These are phyloP conservation scores for Colletotrichum gigasporum DNA, from an alignment of 2,329 filamentous ascomycete species.

Conservation along the genomic window DNA sequence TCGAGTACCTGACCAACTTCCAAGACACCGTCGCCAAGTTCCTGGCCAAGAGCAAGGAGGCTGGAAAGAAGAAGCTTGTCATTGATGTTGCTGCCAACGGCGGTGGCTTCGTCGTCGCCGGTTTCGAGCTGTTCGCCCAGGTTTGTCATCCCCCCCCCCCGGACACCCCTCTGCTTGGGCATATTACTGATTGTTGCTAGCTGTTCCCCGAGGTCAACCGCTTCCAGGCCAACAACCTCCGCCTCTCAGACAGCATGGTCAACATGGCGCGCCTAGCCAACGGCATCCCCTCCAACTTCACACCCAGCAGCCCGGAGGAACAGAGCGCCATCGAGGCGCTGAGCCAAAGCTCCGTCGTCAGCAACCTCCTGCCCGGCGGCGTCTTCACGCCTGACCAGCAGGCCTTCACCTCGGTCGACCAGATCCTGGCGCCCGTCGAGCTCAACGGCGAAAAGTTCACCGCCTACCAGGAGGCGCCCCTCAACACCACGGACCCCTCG, in stretches of 20 bases:
- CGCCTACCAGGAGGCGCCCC: conserved; percentile 52
- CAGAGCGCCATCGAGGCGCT: conserved; percentile 55
- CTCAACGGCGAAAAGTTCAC: conserved; percentile 60
- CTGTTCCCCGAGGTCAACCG: conserved; percentile 61
- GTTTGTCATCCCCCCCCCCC: conserved; percentile 52
- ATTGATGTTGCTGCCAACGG: conserved; percentile 67
- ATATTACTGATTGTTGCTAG: conserved; percentile 11
- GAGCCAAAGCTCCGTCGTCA: conserved; percentile 52
- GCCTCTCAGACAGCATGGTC: conserved; percentile 57
- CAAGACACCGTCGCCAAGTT: conserved; percentile 41
- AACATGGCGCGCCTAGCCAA: conserved; percentile 50
- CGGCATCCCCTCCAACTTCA: conserved; percentile 38
- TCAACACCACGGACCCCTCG: conserved; percentile 41
- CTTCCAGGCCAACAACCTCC: conserved; percentile 60
- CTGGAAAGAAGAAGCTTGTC: conserved; percentile 67
- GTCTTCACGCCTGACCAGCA: conserved; percentile 55
- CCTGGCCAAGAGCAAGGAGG: conserved; percentile 44
- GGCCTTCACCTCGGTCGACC: conserved; percentile 39
- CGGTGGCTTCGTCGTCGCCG: conserved; percentile 67
- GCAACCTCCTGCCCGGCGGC: conserved; percentile 55
- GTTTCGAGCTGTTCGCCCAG: conserved; percentile 69
- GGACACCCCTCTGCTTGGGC: conserved; percentile 26
- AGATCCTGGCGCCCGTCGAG: conserved; percentile 43
- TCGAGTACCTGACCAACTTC: conserved; percentile 41
- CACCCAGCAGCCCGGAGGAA: conserved; percentile 47